These are phyloP conservation scores for Arachis monticola DNA, from an alignment of 331 rosid species.

Conservation along the genomic window DNA sequence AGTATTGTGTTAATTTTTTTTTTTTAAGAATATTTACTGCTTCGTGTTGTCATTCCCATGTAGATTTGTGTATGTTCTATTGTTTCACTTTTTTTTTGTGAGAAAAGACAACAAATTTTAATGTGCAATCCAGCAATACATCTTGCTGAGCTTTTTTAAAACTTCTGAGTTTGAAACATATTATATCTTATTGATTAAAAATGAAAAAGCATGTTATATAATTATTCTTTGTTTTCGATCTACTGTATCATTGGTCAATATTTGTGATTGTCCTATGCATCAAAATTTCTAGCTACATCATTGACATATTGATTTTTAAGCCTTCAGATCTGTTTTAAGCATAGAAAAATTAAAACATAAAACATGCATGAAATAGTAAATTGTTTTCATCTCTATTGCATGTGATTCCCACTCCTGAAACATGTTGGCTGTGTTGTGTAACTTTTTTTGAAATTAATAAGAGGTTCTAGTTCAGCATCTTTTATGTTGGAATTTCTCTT, in stretches of 20 bases:
- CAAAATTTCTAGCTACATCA: neutral
- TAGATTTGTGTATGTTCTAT: no score
- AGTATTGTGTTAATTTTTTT: neutral
- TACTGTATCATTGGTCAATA: neutral
- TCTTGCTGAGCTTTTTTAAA: conserved; percentile 1
- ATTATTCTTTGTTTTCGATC: neutral
- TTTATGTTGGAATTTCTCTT: neutral
- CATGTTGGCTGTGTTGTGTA: neutral
- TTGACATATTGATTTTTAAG: neutral
- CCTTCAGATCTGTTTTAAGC: neutral
- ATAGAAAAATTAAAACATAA: neutral
- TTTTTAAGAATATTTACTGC: no score
- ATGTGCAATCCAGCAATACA: no score
- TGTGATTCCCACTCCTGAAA: neutral
- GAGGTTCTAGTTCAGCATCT: neutral
- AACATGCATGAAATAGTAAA: no score
- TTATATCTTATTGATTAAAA: neutral
- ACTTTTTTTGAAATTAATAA: neutral
- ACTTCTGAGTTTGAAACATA: neutral
- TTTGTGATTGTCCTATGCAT: neutral
- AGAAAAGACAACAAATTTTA: neutral
- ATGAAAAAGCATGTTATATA: no score
- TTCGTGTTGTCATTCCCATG: no score
- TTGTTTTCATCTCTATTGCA: neutral
- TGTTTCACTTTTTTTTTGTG: neutral